Evolutionary conservation across 2,329 filamentous ascomycete genomes (phyloP), one percentile per base, ranked within the genome.

Genomic region (Epichloe gansuensis): DNA sequence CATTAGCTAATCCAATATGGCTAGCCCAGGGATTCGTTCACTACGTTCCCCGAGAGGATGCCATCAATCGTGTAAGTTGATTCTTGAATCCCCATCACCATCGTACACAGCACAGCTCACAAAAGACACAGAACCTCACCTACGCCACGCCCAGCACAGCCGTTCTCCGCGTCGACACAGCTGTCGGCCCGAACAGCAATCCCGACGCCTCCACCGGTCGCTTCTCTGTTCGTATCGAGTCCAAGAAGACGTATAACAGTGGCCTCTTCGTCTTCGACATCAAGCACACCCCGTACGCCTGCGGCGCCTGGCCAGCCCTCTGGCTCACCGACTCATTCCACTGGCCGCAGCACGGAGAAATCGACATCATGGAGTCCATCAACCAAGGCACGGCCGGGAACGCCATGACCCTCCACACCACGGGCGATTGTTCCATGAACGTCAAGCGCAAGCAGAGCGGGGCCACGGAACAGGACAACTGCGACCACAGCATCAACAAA

Each of bases 261-360:
- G 82, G 82, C 0, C 75, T 85, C n/a, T 85, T 85, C 67, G 69
- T 85, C 60, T 85, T 85, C 60, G 81, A 85, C 61, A 71, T 85
- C 57, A 72, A 75, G 55, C 82, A 85, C 65, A 78, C 77, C 0
- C 82, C 82, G 0, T 78, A 73, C 59, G 82, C 80, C 43, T 85
- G 82, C 60, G 80, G 74, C 3, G 80, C 75, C 23, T 86, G 80
- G 83, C 80, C 81, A 2, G 75, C 83, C 0, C 72, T 87, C 11
- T 86, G 83, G 83, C 70, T 86, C 6, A 72, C 74, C 0, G 83
- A 86, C 62, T 68, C 72, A 1, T 66, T 63, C 58, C 75, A 82
- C 67, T 83, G 82, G 83, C 82, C 83, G 3, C 59, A 63, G 5
- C 73, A 84, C 57, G 82, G 82, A 54, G 83, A 86, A 64, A 83